Evolutionary conservation across 106 monocot species (phyloP), one percentile per base, ranked within the genome.

Genomic region (Agapanthus africanus): DNA sequence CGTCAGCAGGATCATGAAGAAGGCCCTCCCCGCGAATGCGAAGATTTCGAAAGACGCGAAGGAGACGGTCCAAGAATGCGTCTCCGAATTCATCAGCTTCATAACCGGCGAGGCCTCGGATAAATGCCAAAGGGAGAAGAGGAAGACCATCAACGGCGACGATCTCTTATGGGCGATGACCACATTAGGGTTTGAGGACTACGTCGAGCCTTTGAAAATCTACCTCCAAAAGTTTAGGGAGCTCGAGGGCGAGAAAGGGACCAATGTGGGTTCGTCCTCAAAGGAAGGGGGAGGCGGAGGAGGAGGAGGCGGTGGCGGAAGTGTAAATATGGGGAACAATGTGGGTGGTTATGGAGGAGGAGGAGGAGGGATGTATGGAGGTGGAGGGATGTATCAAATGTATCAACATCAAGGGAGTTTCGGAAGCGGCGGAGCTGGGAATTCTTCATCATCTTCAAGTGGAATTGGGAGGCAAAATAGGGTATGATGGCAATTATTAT

Each of bases 81-180:
- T 87, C 19, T 87, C 87, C 18, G 87, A 87, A 75, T 87, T 87
- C 77, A 87, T 87, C 74, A 87, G 87, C 71, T 87, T 83, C 87
- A 70, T 87, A 71, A 87, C 87, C 56, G 87, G 87, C 0, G 87
- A 87, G 64, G 87, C 87, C 27, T 83, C 87, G 30, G 87, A 87
- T 54, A 87, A 87, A 71, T 87, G 87, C 74, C 87, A 87, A 68
- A 46, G 87, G 5, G 87, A 87, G 77, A 87, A 87, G 74, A 33
- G 87, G 15, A 87, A 87, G 77, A 87, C 87, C 8, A 80, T 87
- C 65, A 87, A 87, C 38, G 87, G 83, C 11, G 87, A 87, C 47
- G 87, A 87, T 38, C 78, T 87, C 13, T 77, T 87, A 21, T 87
- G 83, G 80, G 87, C 87, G 30, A 87, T 87, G 87, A 82, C 82